These are phyloP conservation scores for Hygrocybe coccinea DNA, from an alignment of 768 basidiomycete species.

Conservation along the genomic window DNA sequence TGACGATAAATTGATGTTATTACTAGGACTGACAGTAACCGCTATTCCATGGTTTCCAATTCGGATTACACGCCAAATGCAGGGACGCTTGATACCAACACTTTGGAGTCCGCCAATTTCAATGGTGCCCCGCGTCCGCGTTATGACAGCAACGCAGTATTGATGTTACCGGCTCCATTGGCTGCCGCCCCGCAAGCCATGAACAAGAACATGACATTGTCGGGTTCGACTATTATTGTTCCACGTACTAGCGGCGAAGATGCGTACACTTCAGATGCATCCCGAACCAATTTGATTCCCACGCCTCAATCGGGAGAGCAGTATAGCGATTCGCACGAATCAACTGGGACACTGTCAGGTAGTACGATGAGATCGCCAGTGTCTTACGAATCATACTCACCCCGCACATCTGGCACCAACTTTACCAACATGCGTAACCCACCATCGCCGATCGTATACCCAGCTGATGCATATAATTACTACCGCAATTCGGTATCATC, in stretches of 20 bases:
- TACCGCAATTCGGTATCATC: slow-evolving; percentile 46
- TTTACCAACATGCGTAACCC: slow-evolving; percentile 16
- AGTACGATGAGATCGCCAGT: slow-evolving; percentile 10
- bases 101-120: slow-evolving; percentile 52
- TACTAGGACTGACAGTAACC: slow-evolving; percentile 38
- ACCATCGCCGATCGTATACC: slow-evolving; percentile 27
- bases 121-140: slow-evolving; percentile 45
- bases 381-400: slow-evolving; percentile 8
- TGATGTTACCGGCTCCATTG: slow-evolving; percentile 73
- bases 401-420: slow-evolving; percentile 1
- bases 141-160: slow-evolving; percentile 63
- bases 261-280: slow-evolving; percentile 38
- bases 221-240: slow-evolving; percentile 42
- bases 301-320: slow-evolving; percentile 38
- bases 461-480: slow-evolving; percentile 50
- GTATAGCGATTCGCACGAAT: slow-evolving; percentile 22
- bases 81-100: slow-evolving; percentile 52
- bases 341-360: background rate
- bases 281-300: slow-evolving; percentile 41
- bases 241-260: slow-evolving; percentile 46
- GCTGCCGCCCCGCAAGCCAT: slow-evolving; percentile 33
- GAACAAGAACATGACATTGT: slow-evolving; percentile 48
- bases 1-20: slow-evolving; percentile 12
- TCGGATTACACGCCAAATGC: slow-evolving; percentile 59
- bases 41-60: slow-evolving; percentile 76